Evolutionary conservation across 108 stramenopile species (phyloP).

Genomic region (Nitzschia sp.): DNA sequence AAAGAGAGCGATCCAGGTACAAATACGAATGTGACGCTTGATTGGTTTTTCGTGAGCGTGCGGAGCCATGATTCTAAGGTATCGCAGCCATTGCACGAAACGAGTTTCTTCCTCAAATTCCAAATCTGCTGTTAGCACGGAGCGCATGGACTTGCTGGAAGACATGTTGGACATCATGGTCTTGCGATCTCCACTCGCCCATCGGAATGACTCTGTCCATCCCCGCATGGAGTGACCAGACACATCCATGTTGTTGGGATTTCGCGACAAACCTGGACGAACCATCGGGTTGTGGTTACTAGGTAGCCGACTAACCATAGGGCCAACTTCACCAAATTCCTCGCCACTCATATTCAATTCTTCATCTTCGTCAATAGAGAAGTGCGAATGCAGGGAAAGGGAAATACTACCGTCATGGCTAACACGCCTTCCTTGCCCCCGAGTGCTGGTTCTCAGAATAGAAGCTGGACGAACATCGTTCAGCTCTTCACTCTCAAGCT

Average conservation of each 20-base stretch:
- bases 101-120: conserved; percentile 27
- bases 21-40: conserved; percentile 28
- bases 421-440: not conserved
- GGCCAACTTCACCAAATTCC: conserved; percentile 4
- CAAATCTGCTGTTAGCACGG: conserved; percentile 11
- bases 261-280: not conserved
- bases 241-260: not conserved
- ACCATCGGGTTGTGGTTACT: not conserved
- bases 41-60: conserved; percentile 36
- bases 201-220: conserved; percentile 9
- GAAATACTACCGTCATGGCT: conserved; percentile 6
- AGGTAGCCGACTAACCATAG: conserved; percentile 15
- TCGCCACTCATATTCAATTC: conserved; percentile 3
- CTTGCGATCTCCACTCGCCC: not conserved
- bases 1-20: conserved; percentile 35
- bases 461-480: not conserved
- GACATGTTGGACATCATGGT: conserved; percentile 1
- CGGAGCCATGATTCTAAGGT: conserved; percentile 28
- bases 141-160: conserved; percentile 18
- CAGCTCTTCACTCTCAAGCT: not conserved
- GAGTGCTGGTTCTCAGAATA: not conserved
- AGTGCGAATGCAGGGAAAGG: conserved; percentile 1
- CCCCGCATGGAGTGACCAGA: conserved; percentile 13
- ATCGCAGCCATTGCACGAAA: conserved; percentile 20
- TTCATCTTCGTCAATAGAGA: conserved; percentile 16